phyloP scores from a whole-genome alignment of 805 yeast genomes.

The Ogataea allantospora region DNA sequence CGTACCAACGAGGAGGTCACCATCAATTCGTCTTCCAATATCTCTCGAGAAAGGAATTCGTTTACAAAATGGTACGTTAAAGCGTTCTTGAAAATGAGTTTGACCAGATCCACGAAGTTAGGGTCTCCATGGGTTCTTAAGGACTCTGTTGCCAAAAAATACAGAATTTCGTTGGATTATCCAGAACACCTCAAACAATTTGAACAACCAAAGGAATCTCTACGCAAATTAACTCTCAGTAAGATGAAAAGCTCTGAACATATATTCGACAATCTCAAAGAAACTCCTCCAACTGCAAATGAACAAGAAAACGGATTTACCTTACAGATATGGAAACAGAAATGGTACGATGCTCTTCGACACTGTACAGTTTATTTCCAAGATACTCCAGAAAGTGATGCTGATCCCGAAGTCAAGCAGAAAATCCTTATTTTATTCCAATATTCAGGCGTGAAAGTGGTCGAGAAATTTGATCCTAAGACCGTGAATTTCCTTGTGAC shows the following conservation, averaged over 20 bases:
- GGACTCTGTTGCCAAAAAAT: constrained; percentile 67
- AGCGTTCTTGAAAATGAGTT: constrained; percentile 78
- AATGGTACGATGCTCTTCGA: constrained; percentile 51
- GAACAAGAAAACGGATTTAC: constrained; percentile 42
- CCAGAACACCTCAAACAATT: constrained; percentile 52
- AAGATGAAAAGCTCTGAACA: constrained; percentile 14
- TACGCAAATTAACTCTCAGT: constrained; percentile 5
- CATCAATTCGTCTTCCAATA: constrained; percentile 62
- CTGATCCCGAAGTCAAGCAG: constrained; percentile 37
- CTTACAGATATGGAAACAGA: constrained; percentile 48
- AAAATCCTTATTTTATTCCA: constrained; percentile 44
- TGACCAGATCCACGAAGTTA: constrained; percentile 72
- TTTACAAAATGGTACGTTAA: constrained; percentile 89
- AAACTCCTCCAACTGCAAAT: constrained; percentile 36
- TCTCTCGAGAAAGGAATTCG: constrained; percentile 77
- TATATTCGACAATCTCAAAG: constrained; percentile 34
- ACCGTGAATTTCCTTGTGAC: constrained; percentile 47
- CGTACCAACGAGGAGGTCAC: constrained; percentile 53
- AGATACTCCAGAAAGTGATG: constrained; percentile 37
- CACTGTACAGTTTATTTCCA: constrained; percentile 50
- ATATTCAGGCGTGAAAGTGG: constrained; percentile 47
- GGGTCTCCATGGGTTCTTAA: constrained; percentile 98
- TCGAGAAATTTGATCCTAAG: constrained; percentile 44
- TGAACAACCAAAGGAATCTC: constrained; percentile 14
- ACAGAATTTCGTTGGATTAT: constrained; percentile 59